A percentile compares a stretch with the other conserved stretches of the same genome.
These are phyloP conservation scores for Eleusine coracana DNA, from an alignment of 176 grass and related monocot species.

Conservation along the genomic window DNA sequence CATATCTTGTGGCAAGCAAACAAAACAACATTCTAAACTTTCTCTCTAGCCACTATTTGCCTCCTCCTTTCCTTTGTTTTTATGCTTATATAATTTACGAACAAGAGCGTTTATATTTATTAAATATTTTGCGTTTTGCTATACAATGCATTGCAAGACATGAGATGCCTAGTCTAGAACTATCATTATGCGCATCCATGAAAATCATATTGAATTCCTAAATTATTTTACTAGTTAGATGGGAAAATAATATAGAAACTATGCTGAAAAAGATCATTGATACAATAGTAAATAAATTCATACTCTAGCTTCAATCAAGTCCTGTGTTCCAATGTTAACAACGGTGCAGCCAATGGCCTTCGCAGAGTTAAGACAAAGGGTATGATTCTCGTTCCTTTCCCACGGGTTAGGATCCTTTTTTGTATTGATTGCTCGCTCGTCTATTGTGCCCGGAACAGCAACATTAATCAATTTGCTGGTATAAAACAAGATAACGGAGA, in stretches of 20 bases:
- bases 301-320: slow-evolving; percentile 96
- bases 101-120: neutral
- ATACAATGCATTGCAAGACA: slow-evolving; percentile 13
- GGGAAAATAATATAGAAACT: neutral
- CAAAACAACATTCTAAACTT: neutral
- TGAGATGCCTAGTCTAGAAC: neutral
- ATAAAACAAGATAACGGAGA: slow-evolving; percentile 35
- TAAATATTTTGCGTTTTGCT: neutral
- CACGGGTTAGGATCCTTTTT: slow-evolving; percentile 87
- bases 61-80: neutral
- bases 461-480: slow-evolving; percentile 97
- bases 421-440: slow-evolving; percentile 97
- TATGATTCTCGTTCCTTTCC: slow-evolving; percentile 99
- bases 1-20: neutral
- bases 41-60: neutral
- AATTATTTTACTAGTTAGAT: slow-evolving; percentile 7
- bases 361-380: slow-evolving; percentile 94
- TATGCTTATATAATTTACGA: neutral
- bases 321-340: slow-evolving; percentile 98
- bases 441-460: slow-evolving; percentile 90
- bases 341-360: slow-evolving; percentile 99
- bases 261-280: neutral
- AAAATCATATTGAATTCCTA: slow-evolving; percentile 1
- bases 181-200: neutral
- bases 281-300: slow-evolving; percentile 18